These are phyloP conservation scores for Fraxinus greggii DNA, from an alignment of 305 asterid species.

Conservation along the genomic window DNA sequence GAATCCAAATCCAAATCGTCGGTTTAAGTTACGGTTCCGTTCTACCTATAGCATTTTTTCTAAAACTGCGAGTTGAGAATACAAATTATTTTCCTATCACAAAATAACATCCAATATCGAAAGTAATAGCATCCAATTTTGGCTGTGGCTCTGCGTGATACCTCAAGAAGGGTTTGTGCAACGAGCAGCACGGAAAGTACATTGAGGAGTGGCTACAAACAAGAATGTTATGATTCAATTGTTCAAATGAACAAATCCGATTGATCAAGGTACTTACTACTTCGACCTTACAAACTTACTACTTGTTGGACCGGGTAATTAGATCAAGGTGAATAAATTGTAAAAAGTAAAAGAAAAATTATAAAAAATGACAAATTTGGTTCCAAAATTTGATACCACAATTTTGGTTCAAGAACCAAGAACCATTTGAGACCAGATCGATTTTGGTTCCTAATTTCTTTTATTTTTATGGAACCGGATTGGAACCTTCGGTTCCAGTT, in stretches of 20 bases:
- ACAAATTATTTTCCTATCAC: not conserved
- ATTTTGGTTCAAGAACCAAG: not conserved
- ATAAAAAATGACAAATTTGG: no score
- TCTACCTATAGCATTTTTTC: not conserved
- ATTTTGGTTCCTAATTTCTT: not conserved
- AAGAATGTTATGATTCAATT: no score
- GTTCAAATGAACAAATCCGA: not conserved
- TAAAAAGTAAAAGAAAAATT: no score
- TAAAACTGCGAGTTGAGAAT: not conserved
- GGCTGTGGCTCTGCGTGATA: not conserved
- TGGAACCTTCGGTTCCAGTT: not conserved
- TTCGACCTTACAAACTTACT: not conserved
- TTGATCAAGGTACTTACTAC: not conserved
- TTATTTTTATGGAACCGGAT: not conserved
- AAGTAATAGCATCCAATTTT: not conserved
- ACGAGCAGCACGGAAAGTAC: not conserved
- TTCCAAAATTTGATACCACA: not conserved
- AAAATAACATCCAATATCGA: not conserved
- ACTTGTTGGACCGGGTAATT: not conserved
- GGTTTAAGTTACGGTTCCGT: not conserved
- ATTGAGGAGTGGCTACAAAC: not conserved
- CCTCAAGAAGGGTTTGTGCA: not conserved
- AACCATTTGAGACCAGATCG: not conserved
- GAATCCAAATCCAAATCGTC: not conserved
- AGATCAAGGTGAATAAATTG: no score